Conservation (phyloP, 352 stramenopile species). For the Globisporangium spinosum region DNA sequence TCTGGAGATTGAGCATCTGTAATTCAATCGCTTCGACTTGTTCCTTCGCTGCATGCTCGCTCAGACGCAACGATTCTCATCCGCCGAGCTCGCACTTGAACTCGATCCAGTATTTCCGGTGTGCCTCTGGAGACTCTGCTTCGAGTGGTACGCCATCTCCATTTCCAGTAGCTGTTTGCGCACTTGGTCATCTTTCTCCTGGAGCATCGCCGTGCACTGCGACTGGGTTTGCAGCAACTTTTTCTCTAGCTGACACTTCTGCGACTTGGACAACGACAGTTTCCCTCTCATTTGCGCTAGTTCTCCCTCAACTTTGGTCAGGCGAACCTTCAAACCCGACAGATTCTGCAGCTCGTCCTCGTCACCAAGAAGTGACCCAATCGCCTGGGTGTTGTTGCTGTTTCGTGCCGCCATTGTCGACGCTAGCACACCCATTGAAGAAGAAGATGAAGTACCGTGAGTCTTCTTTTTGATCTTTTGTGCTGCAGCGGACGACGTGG, state of each 20-base stretch:
- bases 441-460: not conserved
- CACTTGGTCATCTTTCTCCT: constrained; percentile 56
- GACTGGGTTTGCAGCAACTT: constrained; percentile 37
- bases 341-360: constrained; percentile 6
- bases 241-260: constrained; percentile 40
- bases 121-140: constrained; percentile 21
- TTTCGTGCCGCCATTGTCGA: not conserved
- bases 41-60: constrained; percentile 58
- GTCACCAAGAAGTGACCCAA: not conserved
- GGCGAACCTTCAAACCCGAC: not conserved
- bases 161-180: constrained; percentile 51
- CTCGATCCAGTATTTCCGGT: constrained; percentile 1
- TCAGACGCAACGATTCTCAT: constrained; percentile 62
- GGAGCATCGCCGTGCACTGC: constrained; percentile 35
- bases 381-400: constrained; percentile 14
- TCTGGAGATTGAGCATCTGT: constrained; percentile 49
- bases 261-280: constrained; percentile 23
- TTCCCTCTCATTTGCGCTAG: constrained; percentile 28
- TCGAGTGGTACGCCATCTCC: constrained; percentile 37
- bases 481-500: not conserved
- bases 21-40: constrained; percentile 39
- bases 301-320: constrained; percentile 25
- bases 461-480: constrained; percentile 15
- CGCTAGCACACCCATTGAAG: not conserved
- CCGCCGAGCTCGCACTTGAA: constrained; percentile 13